Conservation (phyloP, 2,329 filamentous ascomycete genomes). For the Sclerotinia borealis region DNA sequence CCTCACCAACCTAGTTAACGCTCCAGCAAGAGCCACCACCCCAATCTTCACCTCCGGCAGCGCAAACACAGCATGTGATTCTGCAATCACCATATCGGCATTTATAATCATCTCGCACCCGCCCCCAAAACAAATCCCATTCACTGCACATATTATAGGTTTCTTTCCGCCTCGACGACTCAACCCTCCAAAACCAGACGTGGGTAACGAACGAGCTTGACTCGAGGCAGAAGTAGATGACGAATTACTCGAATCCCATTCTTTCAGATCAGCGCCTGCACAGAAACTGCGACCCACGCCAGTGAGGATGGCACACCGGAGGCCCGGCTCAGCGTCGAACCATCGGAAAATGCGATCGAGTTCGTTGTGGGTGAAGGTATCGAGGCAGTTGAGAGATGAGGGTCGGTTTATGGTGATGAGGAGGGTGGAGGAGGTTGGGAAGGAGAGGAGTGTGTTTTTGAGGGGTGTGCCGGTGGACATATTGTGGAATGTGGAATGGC, state of each 20-base stretch:
- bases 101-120: slow-evolving; percentile 73
- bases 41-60: slow-evolving; percentile 68
- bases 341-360: slow-evolving; percentile 47
- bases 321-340: slow-evolving; percentile 55
- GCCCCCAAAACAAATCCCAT: slow-evolving; percentile 68
- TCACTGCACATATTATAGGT: slow-evolving; percentile 70
- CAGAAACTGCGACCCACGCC: slow-evolving; percentile 60
- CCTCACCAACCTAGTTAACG: slow-evolving; percentile 58
- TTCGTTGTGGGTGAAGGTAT: slow-evolving; percentile 32
- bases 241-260: slow-evolving; percentile 35
- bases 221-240: background rate
- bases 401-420: slow-evolving; percentile 57
- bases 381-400: slow-evolving; percentile 51
- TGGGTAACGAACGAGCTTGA: slow-evolving; percentile 17
- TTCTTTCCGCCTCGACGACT: slow-evolving; percentile 64
- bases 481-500: slow-evolving; percentile 2
- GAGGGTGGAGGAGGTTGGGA: slow-evolving; percentile 48
- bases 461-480: slow-evolving; percentile 7
- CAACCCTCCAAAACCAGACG: slow-evolving; percentile 58
- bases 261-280: slow-evolving; percentile 62
- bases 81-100: slow-evolving; percentile 64
- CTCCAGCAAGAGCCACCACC: slow-evolving; percentile 65
- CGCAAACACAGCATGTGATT: slow-evolving; percentile 52
- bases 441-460: slow-evolving; percentile 31
- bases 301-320: slow-evolving; percentile 56